Evolutionary conservation across 1,284 basidiomycete genomes (phyloP), one percentile per base, ranked within the genome.

Genomic region (Pisolithus thermaeus): DNA sequence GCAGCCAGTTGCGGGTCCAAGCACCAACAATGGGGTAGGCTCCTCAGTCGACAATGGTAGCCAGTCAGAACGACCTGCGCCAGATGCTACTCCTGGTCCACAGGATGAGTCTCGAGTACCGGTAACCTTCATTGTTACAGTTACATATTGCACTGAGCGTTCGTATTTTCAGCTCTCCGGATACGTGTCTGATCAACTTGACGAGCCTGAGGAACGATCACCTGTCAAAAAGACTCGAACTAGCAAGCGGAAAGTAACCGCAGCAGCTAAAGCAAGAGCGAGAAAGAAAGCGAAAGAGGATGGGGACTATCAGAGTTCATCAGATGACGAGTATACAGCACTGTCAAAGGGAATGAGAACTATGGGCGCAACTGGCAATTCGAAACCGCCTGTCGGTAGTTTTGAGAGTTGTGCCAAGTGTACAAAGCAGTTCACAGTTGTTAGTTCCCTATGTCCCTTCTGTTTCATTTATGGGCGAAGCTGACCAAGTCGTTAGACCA

Each of bases 321-420:
- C 76, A 7, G 75, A 78, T 44, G 74, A 81, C 49, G 72, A 76
- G 37, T 79, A 83, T 59, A 83, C 73, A 12, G 80, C 83, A 3
- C 66, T 85, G 23, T 83, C 85, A 7, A 83, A 74, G 63, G 56
- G 32, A 20, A 5, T 65, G 40, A 55, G 64, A 61, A 69, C 73
- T 8, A 66, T 76, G 64, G 75, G 75, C 67, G 70, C 72, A 25
- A 72, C 66, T 32, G 64, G 70, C 9, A 61, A 66, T 2, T 64
- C 73, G 0, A 84, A 87, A 54, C 89, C 88, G 3, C 74, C 83
- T 1, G 77, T 87, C 1, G 96, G 94, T 0, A 85, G 83, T 60
- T 90, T 95, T 52, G 85, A 87, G 60, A 74, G 78, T 14, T 99
- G 96, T 61, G 88, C 83, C 2, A 80, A 80, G 55, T 99, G 96